Evolutionary conservation across 768 basidiomycete species (phyloP), one percentile per base, ranked within the genome.

Genomic region (Pleurotus salmoneostramineus): DNA sequence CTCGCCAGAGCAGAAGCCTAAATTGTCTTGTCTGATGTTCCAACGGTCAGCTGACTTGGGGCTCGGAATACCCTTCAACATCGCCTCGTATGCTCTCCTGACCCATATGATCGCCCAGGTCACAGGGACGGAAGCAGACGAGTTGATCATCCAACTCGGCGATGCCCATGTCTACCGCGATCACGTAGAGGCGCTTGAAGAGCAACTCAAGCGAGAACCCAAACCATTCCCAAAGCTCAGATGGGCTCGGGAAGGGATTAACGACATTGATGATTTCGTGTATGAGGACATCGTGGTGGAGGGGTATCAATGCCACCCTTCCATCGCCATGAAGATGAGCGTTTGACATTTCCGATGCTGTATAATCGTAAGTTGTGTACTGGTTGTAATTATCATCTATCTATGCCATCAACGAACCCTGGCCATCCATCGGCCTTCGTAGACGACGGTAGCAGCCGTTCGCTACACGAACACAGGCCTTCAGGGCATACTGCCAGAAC

Each of bases 31-130:
- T 71, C 80, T 96, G 46, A 95, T 98, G 94, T 98, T 88, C 76
- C 96, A 98, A 68, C 91, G 97, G 48, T 98, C 96, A 10, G 95
- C 95, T 14, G 96, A 99, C 69, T 83, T 98, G 6, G 96, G 96
- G 1, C 91, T 99, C 40, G 96, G 96, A 2, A 92, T 99, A 50
- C 96, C 96, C 0, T 99, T 99, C 83, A 99, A 99, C 72, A 98
- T 99, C 72, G 97, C 96, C 10, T 98, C 97, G 0, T 99, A 98
- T 71, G 91, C 97, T 5, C 83, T 99, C 17, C 84, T 99, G 56
- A 97, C 95, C 0, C 95, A 98, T 72, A 95, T 99, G 92, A 84
- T 99, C 62, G 95, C 96, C n/a, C 87, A 84, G 27, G 85, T 97
- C 58, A 98, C 96, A 10, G 79, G 82, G 45, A 95, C 92, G 3